Evolutionary conservation across 169 alveolate genomes (phyloP).

Genomic region (Amoebophrya sp.): DNA sequence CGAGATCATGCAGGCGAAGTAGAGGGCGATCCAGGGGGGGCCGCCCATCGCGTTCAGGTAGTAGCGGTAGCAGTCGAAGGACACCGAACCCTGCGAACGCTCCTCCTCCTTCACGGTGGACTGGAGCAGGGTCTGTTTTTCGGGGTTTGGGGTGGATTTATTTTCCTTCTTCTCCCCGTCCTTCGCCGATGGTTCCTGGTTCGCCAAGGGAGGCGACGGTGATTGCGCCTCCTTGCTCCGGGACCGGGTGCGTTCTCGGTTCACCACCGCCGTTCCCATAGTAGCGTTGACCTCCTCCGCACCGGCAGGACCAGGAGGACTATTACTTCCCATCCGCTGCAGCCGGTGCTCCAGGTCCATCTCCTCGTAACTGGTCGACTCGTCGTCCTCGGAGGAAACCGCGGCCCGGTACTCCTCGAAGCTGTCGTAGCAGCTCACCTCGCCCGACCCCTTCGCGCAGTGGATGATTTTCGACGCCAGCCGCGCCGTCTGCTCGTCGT

Average conservation of each 20-base stretch:
- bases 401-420: not conserved
- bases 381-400: not conserved
- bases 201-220: too few relatives aligned
- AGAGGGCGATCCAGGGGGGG: not conserved
- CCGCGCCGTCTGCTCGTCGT: not conserved
- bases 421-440: not conserved
- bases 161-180: not conserved
- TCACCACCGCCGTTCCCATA: too few relatives aligned
- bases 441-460: not conserved
- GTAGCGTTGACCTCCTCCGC: too few relatives aligned
- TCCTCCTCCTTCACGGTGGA: not conserved
- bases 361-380: too few relatives aligned
- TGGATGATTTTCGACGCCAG: not conserved
- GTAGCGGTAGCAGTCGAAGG: not conserved
- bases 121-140: too few relatives aligned
- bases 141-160: not conserved
- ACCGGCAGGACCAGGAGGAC: too few relatives aligned
- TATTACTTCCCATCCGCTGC: too few relatives aligned
- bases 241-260: too few relatives aligned
- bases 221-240: too few relatives aligned
- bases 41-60: not conserved
- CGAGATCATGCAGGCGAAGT: not conserved
- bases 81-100: not conserved
- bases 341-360: too few relatives aligned
- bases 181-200: not conserved